A percentile compares a stretch with the other conserved stretches of the same genome.
These are phyloP conservation scores for Chamaenerion angustifolium DNA, from an alignment of 345 rosid species.

Conservation along the genomic window DNA sequence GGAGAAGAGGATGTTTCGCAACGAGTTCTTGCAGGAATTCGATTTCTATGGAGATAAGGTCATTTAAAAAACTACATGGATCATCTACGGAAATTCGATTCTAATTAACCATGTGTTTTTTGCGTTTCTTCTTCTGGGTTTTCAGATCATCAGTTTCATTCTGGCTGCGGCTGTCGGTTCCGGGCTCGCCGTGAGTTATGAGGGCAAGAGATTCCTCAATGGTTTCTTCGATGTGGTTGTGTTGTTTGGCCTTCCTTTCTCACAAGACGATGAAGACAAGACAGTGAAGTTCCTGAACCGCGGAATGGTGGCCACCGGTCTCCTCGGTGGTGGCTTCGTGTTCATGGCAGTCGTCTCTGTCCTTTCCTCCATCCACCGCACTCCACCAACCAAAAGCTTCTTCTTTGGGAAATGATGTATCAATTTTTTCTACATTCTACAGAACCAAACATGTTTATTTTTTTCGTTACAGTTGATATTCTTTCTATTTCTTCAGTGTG, in stretches of 20 bases:
- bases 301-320: constrained; percentile 10
- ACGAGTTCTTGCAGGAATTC: constrained; percentile 10
- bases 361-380: constrained; percentile 14
- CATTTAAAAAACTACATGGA: too few species aligned
- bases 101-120: too few species aligned
- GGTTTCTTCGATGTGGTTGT: background rate
- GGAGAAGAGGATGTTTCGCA: constrained; percentile 14
- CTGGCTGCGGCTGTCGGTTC: constrained; percentile 18
- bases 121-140: too few species aligned
- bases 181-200: constrained; percentile 13
- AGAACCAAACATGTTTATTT: too few species aligned
- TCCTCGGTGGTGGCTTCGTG: constrained; percentile 10
- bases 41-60: constrained; percentile 27
- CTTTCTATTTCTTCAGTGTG: too few species aligned
- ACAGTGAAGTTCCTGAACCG: constrained; percentile 7
- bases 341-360: constrained; percentile 13
- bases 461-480: too few species aligned
- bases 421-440: too few species aligned
- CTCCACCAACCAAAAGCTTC: background rate
- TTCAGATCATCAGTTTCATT: constrained; percentile 15
- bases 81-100: too few species aligned
- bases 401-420: background rate
- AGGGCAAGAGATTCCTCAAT: constrained; percentile 6
- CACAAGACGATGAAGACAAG: background rate
- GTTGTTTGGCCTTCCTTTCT: background rate